phyloP scores from a whole-genome alignment of 805 yeast species.

The Zygoascus flipseniorum region DNA sequence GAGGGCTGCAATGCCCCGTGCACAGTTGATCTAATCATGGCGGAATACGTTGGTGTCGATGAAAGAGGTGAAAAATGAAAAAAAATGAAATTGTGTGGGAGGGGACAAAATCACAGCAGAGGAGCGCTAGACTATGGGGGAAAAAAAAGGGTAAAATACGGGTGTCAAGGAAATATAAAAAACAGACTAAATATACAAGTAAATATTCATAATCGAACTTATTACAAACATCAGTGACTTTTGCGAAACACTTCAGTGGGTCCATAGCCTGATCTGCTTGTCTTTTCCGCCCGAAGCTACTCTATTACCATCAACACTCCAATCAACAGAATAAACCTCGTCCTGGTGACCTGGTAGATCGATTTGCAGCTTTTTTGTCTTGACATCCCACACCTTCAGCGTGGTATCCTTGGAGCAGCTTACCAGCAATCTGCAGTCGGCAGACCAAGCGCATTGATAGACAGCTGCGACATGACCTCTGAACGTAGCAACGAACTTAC shows the following conservation, averaged over 20 bases:
- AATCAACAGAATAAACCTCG: slow-evolving; percentile 94
- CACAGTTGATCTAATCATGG: too few relatives aligned
- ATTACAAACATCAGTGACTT: too few relatives aligned
- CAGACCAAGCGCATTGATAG: slow-evolving; percentile 96
- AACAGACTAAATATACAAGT: too few relatives aligned
- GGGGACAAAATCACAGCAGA: too few relatives aligned
- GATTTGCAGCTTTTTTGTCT: slow-evolving; percentile 70
- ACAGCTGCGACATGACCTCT: slow-evolving; percentile 98
- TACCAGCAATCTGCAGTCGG: slow-evolving; percentile 83
- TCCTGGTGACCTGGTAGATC: slow-evolving; percentile 96
- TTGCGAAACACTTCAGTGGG: slow-evolving; percentile 29
- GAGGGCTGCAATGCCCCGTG: too few relatives aligned
- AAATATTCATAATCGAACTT: too few relatives aligned
- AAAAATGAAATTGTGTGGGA: too few relatives aligned
- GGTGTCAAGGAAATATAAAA: too few relatives aligned
- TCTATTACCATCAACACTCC: slow-evolving; percentile 91
- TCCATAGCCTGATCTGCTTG: slow-evolving; percentile 89
- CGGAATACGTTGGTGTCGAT: too few relatives aligned
- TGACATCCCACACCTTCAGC: slow-evolving; percentile 90
- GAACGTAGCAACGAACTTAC: slow-evolving; percentile 80
- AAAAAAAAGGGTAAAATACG: too few relatives aligned
- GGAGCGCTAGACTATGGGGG: too few relatives aligned
- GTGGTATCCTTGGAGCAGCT: slow-evolving; percentile 96
- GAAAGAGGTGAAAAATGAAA: too few relatives aligned
- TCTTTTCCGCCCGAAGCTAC: slow-evolving; percentile 99